phyloP scores from a whole-genome alignment of 805 yeast genomes.

The Teunomyces cretensis region DNA sequence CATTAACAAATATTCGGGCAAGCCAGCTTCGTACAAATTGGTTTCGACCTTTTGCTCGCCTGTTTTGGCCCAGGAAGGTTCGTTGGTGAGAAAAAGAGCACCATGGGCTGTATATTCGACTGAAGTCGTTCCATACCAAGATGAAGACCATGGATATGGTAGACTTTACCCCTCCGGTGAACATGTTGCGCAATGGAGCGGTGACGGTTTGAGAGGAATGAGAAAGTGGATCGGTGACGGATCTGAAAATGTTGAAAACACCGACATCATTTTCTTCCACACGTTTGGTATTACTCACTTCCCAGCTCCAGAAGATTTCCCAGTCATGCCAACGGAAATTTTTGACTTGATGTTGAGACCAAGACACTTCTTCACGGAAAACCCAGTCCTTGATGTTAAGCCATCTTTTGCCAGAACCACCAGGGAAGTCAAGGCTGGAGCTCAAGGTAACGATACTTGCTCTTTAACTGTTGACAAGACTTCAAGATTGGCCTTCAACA shows the following conservation, averaged over 20 bases:
- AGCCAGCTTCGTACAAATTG: slow-evolving; percentile 74
- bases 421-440: slow-evolving; percentile 39
- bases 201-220: slow-evolving; percentile 66
- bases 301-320: slow-evolving; percentile 90
- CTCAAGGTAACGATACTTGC: slow-evolving; percentile 35
- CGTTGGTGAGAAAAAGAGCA: slow-evolving; percentile 77
- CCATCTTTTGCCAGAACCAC: slow-evolving; percentile 55
- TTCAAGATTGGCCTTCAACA: slow-evolving; percentile 52
- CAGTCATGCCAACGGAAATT: slow-evolving; percentile 86
- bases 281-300: slow-evolving; percentile 83
- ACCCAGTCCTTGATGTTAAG: slow-evolving; percentile 73
- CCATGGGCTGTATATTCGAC: slow-evolving; percentile 73
- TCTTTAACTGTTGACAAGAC: slow-evolving; percentile 43
- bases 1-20: slow-evolving; percentile 66
- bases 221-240: slow-evolving; percentile 70
- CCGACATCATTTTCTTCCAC: slow-evolving; percentile 75
- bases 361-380: slow-evolving; percentile 73
- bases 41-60: slow-evolving; percentile 75
- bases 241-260: slow-evolving; percentile 54
- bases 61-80: slow-evolving; percentile 69
- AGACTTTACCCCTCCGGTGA: slow-evolving; percentile 80
- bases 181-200: slow-evolving; percentile 72
- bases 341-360: slow-evolving; percentile 74
- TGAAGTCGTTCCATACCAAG: slow-evolving; percentile 69
- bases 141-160: slow-evolving; percentile 49